Percentiles rank a stretch among this genome's conserved stretches.
phyloP scores from a whole-genome alignment of 306 rosid genomes.

The Fragaria ananassa region DNA sequence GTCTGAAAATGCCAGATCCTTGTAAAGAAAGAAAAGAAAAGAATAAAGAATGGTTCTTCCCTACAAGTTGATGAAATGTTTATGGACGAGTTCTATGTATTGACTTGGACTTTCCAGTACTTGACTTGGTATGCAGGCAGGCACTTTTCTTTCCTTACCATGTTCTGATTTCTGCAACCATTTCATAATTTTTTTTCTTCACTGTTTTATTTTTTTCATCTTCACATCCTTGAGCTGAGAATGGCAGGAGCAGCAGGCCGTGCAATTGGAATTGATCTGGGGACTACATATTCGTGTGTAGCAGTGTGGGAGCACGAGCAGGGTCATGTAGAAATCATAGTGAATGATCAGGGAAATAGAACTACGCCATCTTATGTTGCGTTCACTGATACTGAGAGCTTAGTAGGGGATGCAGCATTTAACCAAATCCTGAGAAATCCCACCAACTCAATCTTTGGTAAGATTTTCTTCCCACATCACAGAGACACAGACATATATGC shows the following conservation, averaged over 20 bases:
- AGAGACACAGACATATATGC: too few species aligned
- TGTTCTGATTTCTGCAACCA: too few species aligned
- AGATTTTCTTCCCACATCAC: neutral
- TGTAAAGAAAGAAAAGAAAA: too few species aligned
- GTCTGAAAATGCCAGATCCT: too few species aligned
- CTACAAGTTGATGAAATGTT: too few species aligned
- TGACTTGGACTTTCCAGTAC: too few species aligned
- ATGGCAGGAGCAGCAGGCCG: neutral
- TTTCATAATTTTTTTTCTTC: neutral
- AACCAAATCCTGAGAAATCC: neutral
- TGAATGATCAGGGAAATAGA: constrained; percentile 1
- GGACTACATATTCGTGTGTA: neutral
- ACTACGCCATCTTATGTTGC: neutral
- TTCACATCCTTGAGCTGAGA: neutral
- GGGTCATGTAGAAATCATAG: constrained; percentile 8
- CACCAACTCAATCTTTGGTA: neutral
- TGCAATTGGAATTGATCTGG: neutral
- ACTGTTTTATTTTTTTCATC: neutral
- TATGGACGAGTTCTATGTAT: too few species aligned
- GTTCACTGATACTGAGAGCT: constrained; percentile 5
- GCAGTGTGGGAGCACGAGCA: constrained; percentile 1
- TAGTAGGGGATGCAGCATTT: constrained; percentile 4
- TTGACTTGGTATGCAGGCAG: too few species aligned
- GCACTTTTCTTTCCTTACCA: too few species aligned
- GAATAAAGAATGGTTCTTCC: too few species aligned